Base-by-base conservation (phyloP, 164 flowering plant genomes). In the Litsea cubeba region DNA sequence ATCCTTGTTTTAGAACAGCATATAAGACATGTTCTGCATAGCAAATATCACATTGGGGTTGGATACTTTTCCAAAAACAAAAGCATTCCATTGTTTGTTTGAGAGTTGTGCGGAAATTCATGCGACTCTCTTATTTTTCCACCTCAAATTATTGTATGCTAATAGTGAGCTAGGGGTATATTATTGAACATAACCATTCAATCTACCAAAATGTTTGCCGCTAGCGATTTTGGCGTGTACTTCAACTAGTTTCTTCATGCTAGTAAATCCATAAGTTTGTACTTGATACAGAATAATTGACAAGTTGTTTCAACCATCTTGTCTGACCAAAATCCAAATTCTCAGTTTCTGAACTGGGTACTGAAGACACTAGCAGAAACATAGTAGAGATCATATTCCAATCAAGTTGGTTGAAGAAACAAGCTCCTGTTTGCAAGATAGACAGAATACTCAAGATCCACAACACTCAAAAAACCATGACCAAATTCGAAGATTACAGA, bases 321-420 rank as follows among this genome's bases (percentile, higher is more conserved):
- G 1, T 69, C 7, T 58, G 18, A 50, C 67, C 50, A 66, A 62
- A 51, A 30, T 30, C 6, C 18, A 49, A 40, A 57, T n/a, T 26
- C 11, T 35, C 87, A 95, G 98, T 95, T 18, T 91, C 95, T 17
- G 97, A 95, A 70, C 79, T 95, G 81, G 93, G 89, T 64, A 85
- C 88, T 2, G 97, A 92, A 50, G 97, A 92, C 78, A 83, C 89
- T 60, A 90, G 97, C 89, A 89, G 87, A 84, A 95, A 92, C 87
- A 91, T 92, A 71, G 97, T 95, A 78, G 97, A 95, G 81, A 95
- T 95, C 84, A 95, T 95, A 85, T 95, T 92, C 85, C 91, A 92
- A 74, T 92, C 97, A 72, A 94, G 98, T 81, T 92, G 97, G 98
- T 82, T 91, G 62, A 91, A 88, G 81, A 92, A 91, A 71, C 86